A percentile compares a stretch with the other conserved stretches of the same genome.
Evolutionary conservation across 192 early-diverging fungal species (phyloP).

Genomic region (Lobosporangium transversale): DNA sequence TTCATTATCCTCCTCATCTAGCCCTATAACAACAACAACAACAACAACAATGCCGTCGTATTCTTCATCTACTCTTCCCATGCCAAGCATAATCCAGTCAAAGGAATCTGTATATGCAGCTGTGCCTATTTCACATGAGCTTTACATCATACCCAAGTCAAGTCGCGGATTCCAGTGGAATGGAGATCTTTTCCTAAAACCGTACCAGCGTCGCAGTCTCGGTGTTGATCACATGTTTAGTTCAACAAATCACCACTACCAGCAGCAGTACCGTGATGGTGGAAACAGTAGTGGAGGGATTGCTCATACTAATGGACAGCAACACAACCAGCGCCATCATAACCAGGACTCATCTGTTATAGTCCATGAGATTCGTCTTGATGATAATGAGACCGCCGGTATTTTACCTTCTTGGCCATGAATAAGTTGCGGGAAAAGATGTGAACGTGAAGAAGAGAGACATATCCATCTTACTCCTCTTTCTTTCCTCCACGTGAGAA

Average conservation of each 20-base stretch:
- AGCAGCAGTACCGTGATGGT: neutral
- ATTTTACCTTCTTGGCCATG: constrained; percentile 43
- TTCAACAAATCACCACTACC: constrained; percentile 6
- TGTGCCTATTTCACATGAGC: constrained; percentile 33
- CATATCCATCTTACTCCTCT: no score
- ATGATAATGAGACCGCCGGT: constrained; percentile 29
- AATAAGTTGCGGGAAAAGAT: neutral
- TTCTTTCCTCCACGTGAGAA: neutral
- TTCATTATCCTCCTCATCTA: neutral
- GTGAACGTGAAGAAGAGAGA: neutral
- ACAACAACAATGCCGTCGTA: neutral
- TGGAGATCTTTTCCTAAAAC: constrained; percentile 48
- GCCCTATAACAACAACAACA: neutral
- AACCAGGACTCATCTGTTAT: constrained; percentile 20
- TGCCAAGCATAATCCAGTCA: constrained; percentile 17
- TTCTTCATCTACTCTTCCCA: neutral
- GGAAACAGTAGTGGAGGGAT: neutral
- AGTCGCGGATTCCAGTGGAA: constrained; percentile 51
- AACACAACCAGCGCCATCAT: constrained; percentile 16
- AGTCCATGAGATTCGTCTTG: constrained; percentile 45
- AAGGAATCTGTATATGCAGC: constrained; percentile 48
- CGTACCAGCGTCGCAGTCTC: constrained; percentile 39
- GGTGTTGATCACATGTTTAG: constrained; percentile 38
- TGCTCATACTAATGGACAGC: constrained; percentile 8
- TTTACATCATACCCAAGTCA: constrained; percentile 48